These are phyloP conservation scores for Shiraia sp. DNA, from an alignment of 2,329 filamentous ascomycete genomes.

Conservation along the genomic window DNA sequence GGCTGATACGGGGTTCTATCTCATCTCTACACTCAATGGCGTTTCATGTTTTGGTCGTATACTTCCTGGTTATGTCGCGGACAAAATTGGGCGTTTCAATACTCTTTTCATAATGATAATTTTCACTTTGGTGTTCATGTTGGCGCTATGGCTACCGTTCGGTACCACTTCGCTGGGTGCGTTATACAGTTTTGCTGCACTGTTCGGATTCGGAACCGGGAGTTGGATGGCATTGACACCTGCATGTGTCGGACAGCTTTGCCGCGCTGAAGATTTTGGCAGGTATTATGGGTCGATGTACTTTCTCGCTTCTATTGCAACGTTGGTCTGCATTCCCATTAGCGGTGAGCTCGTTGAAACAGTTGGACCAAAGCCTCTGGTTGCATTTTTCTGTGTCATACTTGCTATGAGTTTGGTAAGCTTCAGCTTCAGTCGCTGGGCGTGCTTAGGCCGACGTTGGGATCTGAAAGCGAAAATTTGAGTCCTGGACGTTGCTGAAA, in stretches of 20 bases:
- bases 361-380: conserved; percentile 38
- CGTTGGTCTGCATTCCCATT: conserved; percentile 41
- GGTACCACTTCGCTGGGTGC: conserved; percentile 34
- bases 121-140: conserved; percentile 41
- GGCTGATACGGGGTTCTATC: conserved; percentile 38
- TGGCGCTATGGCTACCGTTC: conserved; percentile 42
- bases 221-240: conserved; percentile 51
- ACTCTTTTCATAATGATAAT: conserved; percentile 43
- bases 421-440: conserved; percentile 42
- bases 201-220: conserved; percentile 55
- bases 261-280: conserved; percentile 52
- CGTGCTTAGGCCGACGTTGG: conserved; percentile 40
- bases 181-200: conserved; percentile 46
- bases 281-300: conserved; percentile 56
- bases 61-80: conserved; percentile 46
- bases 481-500: neutral
- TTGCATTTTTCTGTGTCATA: conserved; percentile 40
- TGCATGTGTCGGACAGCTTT: conserved; percentile 54
- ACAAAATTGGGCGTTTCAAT: conserved; percentile 49
- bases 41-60: conserved; percentile 47
- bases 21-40: conserved; percentile 47
- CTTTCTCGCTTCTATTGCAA: conserved; percentile 41
- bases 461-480: conserved; percentile 26
- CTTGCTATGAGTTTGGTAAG: conserved; percentile 34
- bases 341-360: conserved; percentile 41